These are phyloP conservation scores for Leccinum variicolor DNA, from an alignment of 768 basidiomycete species.

Conservation along the genomic window DNA sequence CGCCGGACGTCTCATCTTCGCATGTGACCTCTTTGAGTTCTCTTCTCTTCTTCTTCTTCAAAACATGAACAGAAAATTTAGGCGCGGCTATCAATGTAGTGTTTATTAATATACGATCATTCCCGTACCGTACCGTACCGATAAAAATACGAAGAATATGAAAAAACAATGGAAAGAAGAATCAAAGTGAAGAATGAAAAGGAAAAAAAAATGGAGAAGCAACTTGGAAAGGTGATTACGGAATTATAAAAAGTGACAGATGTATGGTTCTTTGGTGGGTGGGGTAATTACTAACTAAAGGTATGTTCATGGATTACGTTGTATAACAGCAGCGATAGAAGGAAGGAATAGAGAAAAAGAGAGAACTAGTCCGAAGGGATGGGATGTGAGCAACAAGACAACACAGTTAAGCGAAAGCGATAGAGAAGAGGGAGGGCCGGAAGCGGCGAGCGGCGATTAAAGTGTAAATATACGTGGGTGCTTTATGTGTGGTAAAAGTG, in stretches of 20 bases:
- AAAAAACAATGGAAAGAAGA: background rate
- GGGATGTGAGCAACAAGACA: slow-evolving; percentile 14
- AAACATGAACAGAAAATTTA: background rate
- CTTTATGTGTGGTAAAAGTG: slow-evolving; percentile 2
- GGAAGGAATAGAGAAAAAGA: background rate
- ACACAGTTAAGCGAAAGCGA: slow-evolving; percentile 22
- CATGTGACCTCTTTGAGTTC: background rate
- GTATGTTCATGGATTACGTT: background rate
- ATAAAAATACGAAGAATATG: background rate
- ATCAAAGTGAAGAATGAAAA: background rate
- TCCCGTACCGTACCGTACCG: background rate
- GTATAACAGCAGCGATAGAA: background rate
- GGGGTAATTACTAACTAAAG: background rate
- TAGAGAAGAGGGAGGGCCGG: background rate
- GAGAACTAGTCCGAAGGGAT: background rate
- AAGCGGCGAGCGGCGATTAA: slow-evolving; percentile 11
- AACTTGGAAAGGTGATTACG: background rate
- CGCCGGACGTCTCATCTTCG: background rate
- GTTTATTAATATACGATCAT: background rate
- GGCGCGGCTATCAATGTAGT: background rate
- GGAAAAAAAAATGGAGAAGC: background rate
- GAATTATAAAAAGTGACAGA: background rate
- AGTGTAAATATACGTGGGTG: slow-evolving; percentile 18
- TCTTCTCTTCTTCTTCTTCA: background rate
- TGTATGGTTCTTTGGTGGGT: background rate